A percentile compares a stretch with the other conserved stretches of the same genome.
Evolutionary conservation across 1,139 yeast species (phyloP).

Genomic region (Blastobotrys arbuscula): DNA sequence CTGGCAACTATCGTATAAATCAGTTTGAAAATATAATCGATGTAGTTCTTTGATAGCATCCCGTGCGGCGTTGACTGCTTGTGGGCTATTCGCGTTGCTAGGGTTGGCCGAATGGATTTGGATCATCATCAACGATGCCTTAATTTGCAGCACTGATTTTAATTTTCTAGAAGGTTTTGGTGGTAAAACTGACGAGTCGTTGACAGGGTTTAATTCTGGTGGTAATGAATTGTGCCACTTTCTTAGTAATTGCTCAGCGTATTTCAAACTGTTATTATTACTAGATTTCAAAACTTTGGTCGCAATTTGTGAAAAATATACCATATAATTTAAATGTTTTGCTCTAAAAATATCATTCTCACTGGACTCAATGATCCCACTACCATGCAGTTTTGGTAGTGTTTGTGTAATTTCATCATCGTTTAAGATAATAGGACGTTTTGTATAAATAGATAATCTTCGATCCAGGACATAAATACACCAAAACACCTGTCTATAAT

Average conservation of each 20-base stretch:
- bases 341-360: slow-evolving; percentile 23
- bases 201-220: slow-evolving; percentile 17
- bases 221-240: slow-evolving; percentile 22
- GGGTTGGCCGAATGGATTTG: slow-evolving; percentile 19
- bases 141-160: slow-evolving; percentile 22
- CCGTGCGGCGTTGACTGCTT: slow-evolving; percentile 26
- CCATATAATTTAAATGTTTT: slow-evolving; percentile 24
- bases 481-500: slow-evolving; percentile 25
- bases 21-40: slow-evolving; percentile 23
- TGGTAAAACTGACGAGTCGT: slow-evolving; percentile 7
- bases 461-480: slow-evolving; percentile 25
- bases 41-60: slow-evolving; percentile 26
- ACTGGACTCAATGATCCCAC: slow-evolving; percentile 8
- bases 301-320: slow-evolving; percentile 22
- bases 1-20: slow-evolving; percentile 23
- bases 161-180: slow-evolving; percentile 22
- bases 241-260: slow-evolving; percentile 17
- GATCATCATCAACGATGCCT: slow-evolving; percentile 22
- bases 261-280: slow-evolving; percentile 7
- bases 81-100: slow-evolving; percentile 17
- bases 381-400: slow-evolving; percentile 17
- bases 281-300: slow-evolving; percentile 19
- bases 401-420: slow-evolving; percentile 26
- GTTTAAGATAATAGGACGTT: slow-evolving; percentile 22
- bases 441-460: slow-evolving; percentile 23